Percentiles rank a stretch among this genome's conserved stretches.
phyloP scores from a whole-genome alignment of 1,284 basidiomycete genomes.

The Leccinum ponderosum region DNA sequence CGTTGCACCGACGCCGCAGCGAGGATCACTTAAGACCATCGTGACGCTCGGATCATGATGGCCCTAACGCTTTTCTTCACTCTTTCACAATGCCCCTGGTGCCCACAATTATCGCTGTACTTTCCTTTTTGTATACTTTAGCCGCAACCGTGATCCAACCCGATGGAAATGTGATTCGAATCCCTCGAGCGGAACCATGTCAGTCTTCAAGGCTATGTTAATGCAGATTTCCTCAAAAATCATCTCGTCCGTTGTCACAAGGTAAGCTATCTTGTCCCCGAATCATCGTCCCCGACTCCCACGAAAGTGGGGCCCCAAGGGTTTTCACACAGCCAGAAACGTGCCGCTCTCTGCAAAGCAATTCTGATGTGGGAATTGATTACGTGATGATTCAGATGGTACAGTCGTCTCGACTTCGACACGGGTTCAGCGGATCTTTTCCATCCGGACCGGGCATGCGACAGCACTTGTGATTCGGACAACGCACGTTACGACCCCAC shows the following conservation, averaged over 20 bases:
- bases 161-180: constrained; percentile 12
- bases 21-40: background rate
- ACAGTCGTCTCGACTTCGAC: constrained; percentile 36
- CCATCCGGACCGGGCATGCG: constrained; percentile 41
- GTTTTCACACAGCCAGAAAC: too few relatives aligned
- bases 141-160: background rate
- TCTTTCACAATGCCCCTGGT: constrained; percentile 17
- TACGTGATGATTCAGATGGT: too few relatives aligned
- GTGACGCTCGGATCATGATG: background rate
- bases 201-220: constrained; percentile 1
- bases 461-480: constrained; percentile 29
- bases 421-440: constrained; percentile 39
- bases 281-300: too few relatives aligned
- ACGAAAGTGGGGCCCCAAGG: too few relatives aligned
- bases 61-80: background rate
- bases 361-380: too few relatives aligned
- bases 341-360: too few relatives aligned
- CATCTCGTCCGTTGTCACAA: constrained; percentile 14
- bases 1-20: background rate
- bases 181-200: constrained; percentile 22
- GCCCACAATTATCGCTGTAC: constrained; percentile 13
- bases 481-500: constrained; percentile 35
- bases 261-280: constrained; percentile 14
- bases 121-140: constrained; percentile 15
- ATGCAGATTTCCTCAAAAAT: constrained; percentile 12